Conservation (phyloP, 768 basidiomycete genomes). For the Mrakia gelida region DNA sequence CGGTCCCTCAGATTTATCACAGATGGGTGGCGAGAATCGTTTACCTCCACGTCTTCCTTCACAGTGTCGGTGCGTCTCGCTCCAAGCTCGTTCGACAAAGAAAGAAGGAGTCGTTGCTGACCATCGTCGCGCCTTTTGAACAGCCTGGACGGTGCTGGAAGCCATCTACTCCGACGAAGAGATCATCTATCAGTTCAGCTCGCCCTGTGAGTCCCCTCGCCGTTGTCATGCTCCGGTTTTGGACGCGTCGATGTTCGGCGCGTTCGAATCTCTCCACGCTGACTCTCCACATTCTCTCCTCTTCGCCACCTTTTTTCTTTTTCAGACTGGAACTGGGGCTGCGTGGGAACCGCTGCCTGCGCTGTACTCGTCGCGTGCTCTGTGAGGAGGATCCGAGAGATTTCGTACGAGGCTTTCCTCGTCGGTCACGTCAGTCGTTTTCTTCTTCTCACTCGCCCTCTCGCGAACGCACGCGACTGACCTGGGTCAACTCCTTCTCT, state of each 20-base stretch:
- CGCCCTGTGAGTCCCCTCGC: background rate
- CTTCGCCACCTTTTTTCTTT: too few relatives aligned
- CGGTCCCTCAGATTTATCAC: background rate
- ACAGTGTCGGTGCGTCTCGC: background rate
- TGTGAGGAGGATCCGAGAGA: slow-evolving; percentile 7
- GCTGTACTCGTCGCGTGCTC: background rate
- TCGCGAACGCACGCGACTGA: too few relatives aligned
- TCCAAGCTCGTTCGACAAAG: too few relatives aligned
- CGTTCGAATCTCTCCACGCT: too few relatives aligned
- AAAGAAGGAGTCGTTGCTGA: too few relatives aligned
- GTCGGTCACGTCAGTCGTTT: slow-evolving; percentile 4
- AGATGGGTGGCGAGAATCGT: slow-evolving; percentile 13
- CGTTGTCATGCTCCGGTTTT: too few relatives aligned
- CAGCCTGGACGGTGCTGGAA: background rate
- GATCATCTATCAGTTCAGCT: background rate
- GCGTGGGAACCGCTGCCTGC: background rate
- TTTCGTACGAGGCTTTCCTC: slow-evolving; percentile 21
- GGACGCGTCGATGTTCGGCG: too few relatives aligned
- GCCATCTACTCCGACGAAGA: slow-evolving; percentile 1
- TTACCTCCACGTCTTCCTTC: slow-evolving; percentile 10
- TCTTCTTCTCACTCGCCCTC: too few relatives aligned
- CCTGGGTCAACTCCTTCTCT: too few relatives aligned
- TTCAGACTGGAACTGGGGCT: slow-evolving; percentile 23
- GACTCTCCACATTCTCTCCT: too few relatives aligned
- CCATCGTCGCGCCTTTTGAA: too few relatives aligned